Evolutionary conservation across 208 protist species (phyloP), one percentile per base, ranked within the genome.

Genomic region (Leishmania gerbilli): DNA sequence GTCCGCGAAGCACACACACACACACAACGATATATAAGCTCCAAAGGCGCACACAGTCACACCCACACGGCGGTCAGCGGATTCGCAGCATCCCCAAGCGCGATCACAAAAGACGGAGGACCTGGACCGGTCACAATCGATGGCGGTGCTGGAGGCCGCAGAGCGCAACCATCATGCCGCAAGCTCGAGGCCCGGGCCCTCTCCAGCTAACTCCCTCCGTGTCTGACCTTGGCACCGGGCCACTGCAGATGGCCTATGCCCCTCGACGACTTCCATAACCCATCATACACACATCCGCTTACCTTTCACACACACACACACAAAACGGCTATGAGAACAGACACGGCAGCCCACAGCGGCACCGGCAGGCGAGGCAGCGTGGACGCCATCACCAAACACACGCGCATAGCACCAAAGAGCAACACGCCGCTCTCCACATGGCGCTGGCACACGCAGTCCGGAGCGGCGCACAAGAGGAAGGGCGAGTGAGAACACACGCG

Each of bases 201-300:
- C 67, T n/a, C 40, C 24, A 3, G 21, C 42, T 71, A n/a, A n/a
- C 17, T 71, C 19, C 40, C 67, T 71, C 40, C 69, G 13, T 74
- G 19, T 37, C 27, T 34, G 69, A 13, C 3, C 69, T 6, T 31
- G 69, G 21, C 69, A 55, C 45, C 45, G 27, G 67, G 24, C 6
- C 42, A 51, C 27, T 34, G 45, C 37, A 27, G 69, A 51, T 51
- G 24, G 11, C 27, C 5, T 74, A 19, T 21, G 45, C 45, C 27
- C 1, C 69, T 74, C 69, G 69, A 74, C 69, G 27, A 37, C 69
- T 74, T 74, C 45, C 40, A 74, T 34, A 11, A 17, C 45, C n/a
- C 45, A 15, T 24, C 45, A 47, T 37, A n/a, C 37, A 53, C 24
- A 47, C 42, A 55, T 62, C n/a, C 19, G 13, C 42, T 74, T 34